These are phyloP conservation scores for Ophiocytium majus DNA, from an alignment of 352 stramenopile species.

Conservation along the genomic window DNA sequence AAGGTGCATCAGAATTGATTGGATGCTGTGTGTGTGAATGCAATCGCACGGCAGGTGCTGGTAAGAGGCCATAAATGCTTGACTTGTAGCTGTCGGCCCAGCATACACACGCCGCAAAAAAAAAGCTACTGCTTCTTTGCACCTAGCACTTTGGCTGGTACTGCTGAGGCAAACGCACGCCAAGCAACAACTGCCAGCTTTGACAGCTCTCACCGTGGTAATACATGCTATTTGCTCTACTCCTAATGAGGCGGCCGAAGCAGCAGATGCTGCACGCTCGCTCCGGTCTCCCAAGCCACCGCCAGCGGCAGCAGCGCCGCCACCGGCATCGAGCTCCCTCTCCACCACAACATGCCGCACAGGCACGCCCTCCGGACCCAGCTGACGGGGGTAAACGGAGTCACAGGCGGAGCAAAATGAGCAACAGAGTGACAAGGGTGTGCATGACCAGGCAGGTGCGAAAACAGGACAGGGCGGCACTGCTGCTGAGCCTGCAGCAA, in stretches of 20 bases:
- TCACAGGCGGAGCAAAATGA: neutral
- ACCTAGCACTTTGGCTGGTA: too few relatives aligned
- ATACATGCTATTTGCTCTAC: neutral
- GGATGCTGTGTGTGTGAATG: too few relatives aligned
- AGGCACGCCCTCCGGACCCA: neutral
- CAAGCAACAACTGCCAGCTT: neutral
- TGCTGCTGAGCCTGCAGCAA: neutral
- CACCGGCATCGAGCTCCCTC: neutral
- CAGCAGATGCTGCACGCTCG: neutral
- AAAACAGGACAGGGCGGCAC: neutral
- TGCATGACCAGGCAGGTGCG: neutral
- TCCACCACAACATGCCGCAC: constrained; percentile 16
- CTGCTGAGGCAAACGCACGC: too few relatives aligned
- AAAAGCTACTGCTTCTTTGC: too few relatives aligned
- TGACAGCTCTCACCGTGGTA: neutral
- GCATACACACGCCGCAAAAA: too few relatives aligned
- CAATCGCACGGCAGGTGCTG: too few relatives aligned
- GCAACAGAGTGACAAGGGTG: neutral
- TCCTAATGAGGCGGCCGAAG: neutral
- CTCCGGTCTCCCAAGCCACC: neutral
- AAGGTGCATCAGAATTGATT: too few relatives aligned
- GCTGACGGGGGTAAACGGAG: neutral
- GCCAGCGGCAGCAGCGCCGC: neutral
- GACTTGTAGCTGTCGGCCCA: too few relatives aligned
- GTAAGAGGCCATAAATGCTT: too few relatives aligned